Evolutionary conservation across 306 rosid genomes (phyloP), one percentile per base, ranked within the genome.

Genomic region (Purshia tridentata): DNA sequence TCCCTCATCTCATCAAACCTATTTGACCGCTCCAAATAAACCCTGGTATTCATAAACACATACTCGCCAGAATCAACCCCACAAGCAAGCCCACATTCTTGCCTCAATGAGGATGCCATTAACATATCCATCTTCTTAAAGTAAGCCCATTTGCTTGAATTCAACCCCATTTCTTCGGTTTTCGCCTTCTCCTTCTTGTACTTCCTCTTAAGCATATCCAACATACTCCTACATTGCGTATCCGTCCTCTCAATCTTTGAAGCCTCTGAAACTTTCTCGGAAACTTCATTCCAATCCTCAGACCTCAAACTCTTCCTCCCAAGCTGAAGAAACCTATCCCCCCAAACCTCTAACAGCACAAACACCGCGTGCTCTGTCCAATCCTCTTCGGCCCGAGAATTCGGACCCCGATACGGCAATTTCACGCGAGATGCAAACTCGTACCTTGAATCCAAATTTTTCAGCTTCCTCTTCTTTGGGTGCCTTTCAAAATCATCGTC

Each of bases 1-100:
- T 92, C 98, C 78, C 89, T 86, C 96, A 92, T 92, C 87, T 92
- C 96, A 85, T 92, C 98, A 72, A 84, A 82, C 66, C 90, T 89
- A 81, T 88, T 89, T 0, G 98, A 89, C 76, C 86, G 62, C 42
- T 90, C 91, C 81, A 92, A 79, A 78, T 92, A 92, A 37, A 92
- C 87, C 81, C 88, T 72, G 0, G 96, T 86, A 40, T 89, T 88
- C 92, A 90, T 85, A 35, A 89, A 92, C 76, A 92, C 96, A 76
- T 81, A 92, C 69, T 92, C 98, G 5, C 98, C 98, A 1, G 88
- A 86, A 83, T 91, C 97, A 59, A 91, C 81, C n/a, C 97, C 97
- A 47, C 97, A 91, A 3, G 91, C 91, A 42, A 91, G 84, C 13
- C 96, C 97, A 57, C 59, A 72, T 40, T 84, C 92, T 61, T 87